phyloP scores from a whole-genome alignment of 176 grass and related monocot species.

The Eragrostis curvula region DNA sequence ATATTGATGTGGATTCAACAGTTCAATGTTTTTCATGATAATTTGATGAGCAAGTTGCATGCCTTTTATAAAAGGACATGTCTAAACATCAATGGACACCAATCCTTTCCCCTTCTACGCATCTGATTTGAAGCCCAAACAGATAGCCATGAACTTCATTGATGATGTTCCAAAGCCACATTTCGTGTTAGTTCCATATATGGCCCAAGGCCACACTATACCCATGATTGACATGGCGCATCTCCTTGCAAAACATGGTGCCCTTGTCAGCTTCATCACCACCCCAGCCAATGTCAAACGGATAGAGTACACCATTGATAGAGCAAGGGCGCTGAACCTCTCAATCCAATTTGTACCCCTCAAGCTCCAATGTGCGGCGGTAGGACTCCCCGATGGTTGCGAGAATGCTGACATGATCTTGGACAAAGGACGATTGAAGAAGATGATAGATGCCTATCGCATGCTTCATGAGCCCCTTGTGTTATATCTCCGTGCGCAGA shows the following conservation, averaged over 20 bases:
- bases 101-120: neutral
- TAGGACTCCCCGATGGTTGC: constrained; percentile 44
- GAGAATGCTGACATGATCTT: constrained; percentile 47
- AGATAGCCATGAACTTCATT: constrained; percentile 30
- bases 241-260: constrained; percentile 42
- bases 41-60: constrained; percentile 22
- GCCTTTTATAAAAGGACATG: neutral
- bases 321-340: constrained; percentile 32
- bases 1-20: neutral
- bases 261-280: constrained; percentile 51
- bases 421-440: constrained; percentile 7
- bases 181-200: constrained; percentile 58
- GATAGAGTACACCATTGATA: constrained; percentile 45
- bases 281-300: constrained; percentile 46
- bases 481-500: constrained; percentile 30
- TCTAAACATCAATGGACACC: neutral
- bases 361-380: constrained; percentile 45
- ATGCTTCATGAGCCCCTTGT: constrained; percentile 31
- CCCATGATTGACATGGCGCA: constrained; percentile 64
- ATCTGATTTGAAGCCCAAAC: constrained; percentile 17
- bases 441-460: constrained; percentile 35
- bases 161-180: constrained; percentile 36
- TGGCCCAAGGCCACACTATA: constrained; percentile 70
- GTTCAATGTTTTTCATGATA: constrained; percentile 21
- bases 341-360: constrained; percentile 54